Base-by-base conservation (phyloP, 257 asterid genomes). In the Linderniella brevidens region DNA sequence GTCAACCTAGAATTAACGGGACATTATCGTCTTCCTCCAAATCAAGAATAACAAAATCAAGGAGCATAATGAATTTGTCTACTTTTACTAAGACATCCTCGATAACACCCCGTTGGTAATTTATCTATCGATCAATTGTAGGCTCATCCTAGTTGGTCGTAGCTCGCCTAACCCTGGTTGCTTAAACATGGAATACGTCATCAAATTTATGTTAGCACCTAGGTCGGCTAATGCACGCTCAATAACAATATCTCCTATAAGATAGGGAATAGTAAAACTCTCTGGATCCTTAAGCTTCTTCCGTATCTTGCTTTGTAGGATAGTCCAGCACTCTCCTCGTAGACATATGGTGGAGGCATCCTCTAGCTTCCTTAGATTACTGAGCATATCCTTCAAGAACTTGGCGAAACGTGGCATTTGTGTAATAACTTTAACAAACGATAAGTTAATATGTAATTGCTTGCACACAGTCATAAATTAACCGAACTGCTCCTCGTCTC, bases 251-350 rank as follows among this genome's bases (percentile, higher is more conserved):
- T 38, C 14, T 38, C 43, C 43, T 9, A 38, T n/a, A 8, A 9
- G 43, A 38, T 9, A 38, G 43, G 43, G 43, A 25, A 38, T 38
- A 38, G 14, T 38, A 38, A 38, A 38, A 38, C 43, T 38, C 43
- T 8, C 14, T 38, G 43, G 43, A 8, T 38, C 43, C 8, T 38
- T 38, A 2, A 38, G 14, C 43, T 38, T 38, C 12, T 11, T 11
- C 1, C 5, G 43, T 2, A 38, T 38, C 43, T 38, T 38, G 43
- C 14, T 38, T 38, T 9, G 43, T 3, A 38, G 12, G 43, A 38
- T 38, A 2, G 43, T 9, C 12, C 5, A 9, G 14, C 43, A 38
- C 14, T 38, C 43, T 8, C 14, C 43, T 38, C 43, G 43, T 38
- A n/a, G 43, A 3, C 43, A 11, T 3, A 11, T 9, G 14, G 14